A percentile compares a stretch with the other conserved stretches of the same genome.
Conservation (phyloP, 1,139 yeast genomes). For the Zygoascus meyerae region DNA sequence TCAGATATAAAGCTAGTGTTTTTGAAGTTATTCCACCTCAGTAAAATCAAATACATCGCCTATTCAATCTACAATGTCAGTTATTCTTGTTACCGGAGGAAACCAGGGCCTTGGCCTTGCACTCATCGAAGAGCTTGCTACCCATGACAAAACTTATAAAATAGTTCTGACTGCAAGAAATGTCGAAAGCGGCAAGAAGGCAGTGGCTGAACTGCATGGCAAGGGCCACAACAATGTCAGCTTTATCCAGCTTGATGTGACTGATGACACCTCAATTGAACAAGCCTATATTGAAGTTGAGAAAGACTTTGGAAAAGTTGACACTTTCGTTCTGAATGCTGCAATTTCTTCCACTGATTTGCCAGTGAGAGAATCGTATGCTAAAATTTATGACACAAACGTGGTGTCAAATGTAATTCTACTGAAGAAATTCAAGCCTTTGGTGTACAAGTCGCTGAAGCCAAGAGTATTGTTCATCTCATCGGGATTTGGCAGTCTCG, state of each 20-base stretch:
- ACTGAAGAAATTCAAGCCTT: conserved; percentile 1
- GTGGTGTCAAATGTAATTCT: conserved; percentile 12
- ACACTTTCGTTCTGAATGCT: conserved; percentile 22
- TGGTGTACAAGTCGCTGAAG: conserved; percentile 1
- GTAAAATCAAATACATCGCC: not conserved
- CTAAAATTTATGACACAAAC: conserved; percentile 19
- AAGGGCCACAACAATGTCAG: not conserved
- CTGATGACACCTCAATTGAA: conserved; percentile 5
- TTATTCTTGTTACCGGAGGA: conserved; percentile 9
- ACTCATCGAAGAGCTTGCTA: not conserved
- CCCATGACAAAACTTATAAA: not conserved
- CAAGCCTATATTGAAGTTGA: conserved; percentile 13
- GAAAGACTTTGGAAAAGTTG: conserved; percentile 15
- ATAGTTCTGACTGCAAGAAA: conserved; percentile 6
- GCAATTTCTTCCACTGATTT: conserved; percentile 14
- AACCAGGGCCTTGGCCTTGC: conserved; percentile 9
- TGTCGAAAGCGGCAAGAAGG: not conserved
- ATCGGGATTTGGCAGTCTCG: conserved; percentile 2
- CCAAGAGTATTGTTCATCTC: conserved; percentile 1
- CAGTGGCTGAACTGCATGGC: not conserved
- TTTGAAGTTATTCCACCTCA: not conserved
- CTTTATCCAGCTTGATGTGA: conserved; percentile 3
- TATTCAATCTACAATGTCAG: conserved; percentile 2
- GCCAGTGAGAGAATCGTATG: conserved; percentile 18
- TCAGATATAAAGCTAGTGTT: too few species aligned